A percentile compares a stretch with the other conserved stretches of the same genome.
phyloP scores from a whole-genome alignment of 139 green algal species.

The Zygnema cylindricum region DNA sequence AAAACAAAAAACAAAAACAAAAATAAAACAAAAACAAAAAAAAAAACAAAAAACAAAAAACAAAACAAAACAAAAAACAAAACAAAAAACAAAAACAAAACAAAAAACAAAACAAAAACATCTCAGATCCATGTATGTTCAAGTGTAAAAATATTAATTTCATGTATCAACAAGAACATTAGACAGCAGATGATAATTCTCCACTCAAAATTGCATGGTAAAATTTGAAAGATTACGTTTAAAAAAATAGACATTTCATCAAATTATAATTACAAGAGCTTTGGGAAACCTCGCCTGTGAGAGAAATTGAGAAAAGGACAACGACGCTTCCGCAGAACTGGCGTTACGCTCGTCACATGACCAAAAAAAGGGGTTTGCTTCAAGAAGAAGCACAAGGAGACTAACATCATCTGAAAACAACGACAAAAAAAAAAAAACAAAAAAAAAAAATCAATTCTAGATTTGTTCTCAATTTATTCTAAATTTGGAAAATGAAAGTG shows the following conservation, averaged over 20 bases:
- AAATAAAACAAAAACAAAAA: no score
- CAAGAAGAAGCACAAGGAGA: conserved; percentile 29
- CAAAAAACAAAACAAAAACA: no score
- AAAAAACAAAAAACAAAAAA: no score
- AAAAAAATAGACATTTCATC: conserved; percentile 7
- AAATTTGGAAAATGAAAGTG: not conserved
- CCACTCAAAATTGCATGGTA: not conserved
- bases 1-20: no score
- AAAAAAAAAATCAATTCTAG: not conserved
- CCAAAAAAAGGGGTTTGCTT: conserved; percentile 38
- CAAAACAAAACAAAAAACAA: no score
- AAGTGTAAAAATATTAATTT: no score
- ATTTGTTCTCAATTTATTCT: not conserved
- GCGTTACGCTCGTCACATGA: not conserved
- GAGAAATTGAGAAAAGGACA: conserved; percentile 2
- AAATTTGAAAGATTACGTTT: conserved; percentile 6
- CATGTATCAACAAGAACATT: conserved; percentile 2
- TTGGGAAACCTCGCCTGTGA: not conserved
- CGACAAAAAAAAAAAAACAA: not conserved
- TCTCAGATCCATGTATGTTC: no score
- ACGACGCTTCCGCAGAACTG: not conserved
- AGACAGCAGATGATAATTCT: not conserved
- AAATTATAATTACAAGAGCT: not conserved
- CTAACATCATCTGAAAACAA: conserved; percentile 31
- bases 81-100: no score